Percentiles rank a stretch among this genome's conserved stretches.
Conservation (phyloP, 768 basidiomycete genomes). For the Auriscalpium orientale region DNA sequence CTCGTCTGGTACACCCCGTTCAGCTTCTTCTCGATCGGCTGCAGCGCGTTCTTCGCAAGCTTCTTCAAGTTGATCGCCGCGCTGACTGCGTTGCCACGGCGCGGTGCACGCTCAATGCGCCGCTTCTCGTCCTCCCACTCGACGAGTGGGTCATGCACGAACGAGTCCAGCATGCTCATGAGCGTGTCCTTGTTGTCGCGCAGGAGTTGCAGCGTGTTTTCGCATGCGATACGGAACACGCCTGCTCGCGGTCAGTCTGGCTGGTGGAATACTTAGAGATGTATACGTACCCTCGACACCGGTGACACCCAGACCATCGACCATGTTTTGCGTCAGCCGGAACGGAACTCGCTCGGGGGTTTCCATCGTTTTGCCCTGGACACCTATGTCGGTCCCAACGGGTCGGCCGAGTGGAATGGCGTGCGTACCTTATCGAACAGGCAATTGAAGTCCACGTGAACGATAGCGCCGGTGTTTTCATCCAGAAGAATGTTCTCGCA, state of each 20-base stretch:
- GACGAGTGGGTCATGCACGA: conserved; percentile 92
- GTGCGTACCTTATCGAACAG: conserved; percentile 82
- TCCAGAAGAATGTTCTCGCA: conserved; percentile 96
- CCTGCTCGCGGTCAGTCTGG: conserved; percentile 35
- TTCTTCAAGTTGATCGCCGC: conserved; percentile 42
- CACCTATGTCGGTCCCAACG: not conserved
- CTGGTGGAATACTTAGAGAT: not conserved
- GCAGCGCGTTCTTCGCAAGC: conserved; percentile 70
- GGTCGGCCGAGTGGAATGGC: not conserved
- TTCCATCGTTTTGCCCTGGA: conserved; percentile 71
- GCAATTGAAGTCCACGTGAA: conserved; percentile 98
- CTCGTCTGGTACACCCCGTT: conserved; percentile 54
- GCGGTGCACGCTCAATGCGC: conserved; percentile 37
- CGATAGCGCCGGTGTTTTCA: conserved; percentile 76
- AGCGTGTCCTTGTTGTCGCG: conserved; percentile 88
- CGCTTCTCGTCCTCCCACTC: conserved; percentile 89
- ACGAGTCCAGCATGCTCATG: conserved; percentile 94
- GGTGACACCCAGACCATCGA: conserved; percentile 88
- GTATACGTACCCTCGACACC: conserved; percentile 73
- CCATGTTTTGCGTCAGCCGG: conserved; percentile 86
- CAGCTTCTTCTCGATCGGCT: conserved; percentile 79
- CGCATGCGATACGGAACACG: conserved; percentile 84
- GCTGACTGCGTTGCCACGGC: conserved; percentile 5
- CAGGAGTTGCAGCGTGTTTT: conserved; percentile 81
- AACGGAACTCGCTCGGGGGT: conserved; percentile 92